Evolutionary conservation across 208 protist species (phyloP).

Genomic region (Leishmania amazonensis): DNA sequence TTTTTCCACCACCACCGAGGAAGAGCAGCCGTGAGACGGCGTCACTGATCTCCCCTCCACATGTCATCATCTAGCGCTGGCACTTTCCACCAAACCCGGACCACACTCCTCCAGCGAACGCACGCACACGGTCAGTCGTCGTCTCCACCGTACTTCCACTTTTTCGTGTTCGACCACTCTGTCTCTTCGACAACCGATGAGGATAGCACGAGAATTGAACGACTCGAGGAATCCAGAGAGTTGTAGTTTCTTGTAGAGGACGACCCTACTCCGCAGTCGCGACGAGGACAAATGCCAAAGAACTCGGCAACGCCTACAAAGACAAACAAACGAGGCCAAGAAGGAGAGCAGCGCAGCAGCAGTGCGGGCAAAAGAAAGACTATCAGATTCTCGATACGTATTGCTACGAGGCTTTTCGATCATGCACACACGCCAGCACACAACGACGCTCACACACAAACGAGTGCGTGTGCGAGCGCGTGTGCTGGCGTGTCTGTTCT

Average conservation of each 20-base stretch:
- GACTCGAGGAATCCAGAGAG: constrained; percentile 45
- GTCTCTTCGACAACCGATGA: constrained; percentile 52
- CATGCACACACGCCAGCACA: background rate
- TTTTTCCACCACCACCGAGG: background rate
- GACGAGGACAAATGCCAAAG: background rate
- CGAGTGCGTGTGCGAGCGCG: background rate
- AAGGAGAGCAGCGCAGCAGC: background rate
- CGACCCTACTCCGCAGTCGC: background rate
- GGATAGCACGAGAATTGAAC: constrained; percentile 30
- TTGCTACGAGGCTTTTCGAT: constrained; percentile 39
- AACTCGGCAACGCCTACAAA: background rate
- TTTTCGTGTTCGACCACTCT: constrained; percentile 6
- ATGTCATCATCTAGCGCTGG: background rate
- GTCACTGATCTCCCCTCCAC: background rate
- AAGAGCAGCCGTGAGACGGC: background rate
- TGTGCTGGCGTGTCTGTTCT: background rate
- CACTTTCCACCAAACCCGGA: background rate
- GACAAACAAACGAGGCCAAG: background rate
- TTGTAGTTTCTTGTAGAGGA: constrained; percentile 17
- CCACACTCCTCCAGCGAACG: background rate
- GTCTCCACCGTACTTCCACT: background rate
- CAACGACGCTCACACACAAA: background rate
- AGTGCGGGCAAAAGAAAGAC: background rate
- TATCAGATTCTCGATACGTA: constrained; percentile 67
- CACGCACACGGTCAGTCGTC: background rate